These are phyloP conservation scores for Coemansia sp. DNA, from an alignment of 192 early-diverging fungal species.

Conservation along the genomic window DNA sequence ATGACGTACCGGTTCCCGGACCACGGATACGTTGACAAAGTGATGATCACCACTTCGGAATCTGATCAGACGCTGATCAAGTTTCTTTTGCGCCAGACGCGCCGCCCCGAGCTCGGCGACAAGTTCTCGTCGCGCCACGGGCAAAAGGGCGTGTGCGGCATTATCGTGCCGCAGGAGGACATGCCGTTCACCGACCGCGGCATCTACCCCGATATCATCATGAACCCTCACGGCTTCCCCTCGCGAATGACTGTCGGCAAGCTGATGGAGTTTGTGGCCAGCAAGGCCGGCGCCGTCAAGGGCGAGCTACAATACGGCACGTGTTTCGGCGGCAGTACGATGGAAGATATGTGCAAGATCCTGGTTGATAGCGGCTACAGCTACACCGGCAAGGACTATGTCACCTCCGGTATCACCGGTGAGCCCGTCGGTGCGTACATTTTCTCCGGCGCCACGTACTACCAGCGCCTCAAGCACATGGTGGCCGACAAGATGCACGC, in stretches of 20 bases:
- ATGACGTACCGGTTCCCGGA: conserved; percentile 88
- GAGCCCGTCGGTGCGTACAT: conserved; percentile 93
- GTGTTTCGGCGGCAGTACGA: conserved; percentile 90
- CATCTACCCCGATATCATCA: conserved; percentile 93
- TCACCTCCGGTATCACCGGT: conserved; percentile 88
- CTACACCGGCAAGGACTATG: conserved; percentile 96
- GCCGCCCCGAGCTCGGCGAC: conserved; percentile 94
- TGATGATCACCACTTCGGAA: conserved; percentile 89
- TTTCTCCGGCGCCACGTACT: conserved; percentile 95
- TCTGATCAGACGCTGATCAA: conserved; percentile 92
- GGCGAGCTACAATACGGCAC: conserved; percentile 95
- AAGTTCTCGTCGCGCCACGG: conserved; percentile 98
- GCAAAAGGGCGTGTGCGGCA: conserved; percentile 95
- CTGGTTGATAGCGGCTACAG: conserved; percentile 90
- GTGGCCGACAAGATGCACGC: conserved; percentile 99
- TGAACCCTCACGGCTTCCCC: conserved; percentile 99
- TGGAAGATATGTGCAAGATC: conserved; percentile 95
- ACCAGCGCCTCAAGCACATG: conserved; percentile 99
- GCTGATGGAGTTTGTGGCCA: conserved; percentile 96
- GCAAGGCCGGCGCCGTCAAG: conserved; percentile 91
- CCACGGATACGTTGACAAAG: conserved; percentile 89
- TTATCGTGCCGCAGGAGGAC: conserved; percentile 96
- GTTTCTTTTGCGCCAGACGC: conserved; percentile 85
- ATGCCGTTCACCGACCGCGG: conserved; percentile 95
- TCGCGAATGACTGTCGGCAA: conserved; percentile 99